A percentile compares a stretch with the other conserved stretches of the same genome.
phyloP scores from a whole-genome alignment of 805 yeast species.

The Jamesozyma jinghongensis region DNA sequence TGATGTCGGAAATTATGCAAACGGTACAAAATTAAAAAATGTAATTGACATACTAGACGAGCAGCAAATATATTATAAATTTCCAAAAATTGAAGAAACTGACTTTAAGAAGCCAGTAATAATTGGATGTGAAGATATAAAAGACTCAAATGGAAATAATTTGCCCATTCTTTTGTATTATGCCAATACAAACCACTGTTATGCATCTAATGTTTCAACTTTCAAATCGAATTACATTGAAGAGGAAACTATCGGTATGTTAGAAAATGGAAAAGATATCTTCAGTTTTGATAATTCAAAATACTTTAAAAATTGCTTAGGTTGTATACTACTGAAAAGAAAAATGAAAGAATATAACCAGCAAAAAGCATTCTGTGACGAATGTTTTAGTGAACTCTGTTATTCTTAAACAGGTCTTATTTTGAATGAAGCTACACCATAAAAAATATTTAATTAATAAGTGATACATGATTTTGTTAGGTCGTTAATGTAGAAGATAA shows the following conservation, averaged over 20 bases:
- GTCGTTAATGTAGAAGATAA: too few relatives aligned
- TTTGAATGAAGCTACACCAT: background rate
- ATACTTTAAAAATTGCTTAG: slow-evolving; percentile 40
- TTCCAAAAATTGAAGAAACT: slow-evolving; percentile 11
- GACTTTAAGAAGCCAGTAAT: slow-evolving; percentile 47
- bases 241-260: slow-evolving; percentile 37
- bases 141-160: slow-evolving; percentile 9
- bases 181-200: slow-evolving; percentile 37
- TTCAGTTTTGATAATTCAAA: slow-evolving; percentile 37
- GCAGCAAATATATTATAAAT: slow-evolving; percentile 6
- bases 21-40: slow-evolving; percentile 43
- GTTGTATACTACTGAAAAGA: slow-evolving; percentile 49
- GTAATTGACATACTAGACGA: slow-evolving; percentile 22
- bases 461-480: background rate
- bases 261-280: slow-evolving; percentile 43
- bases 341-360: slow-evolving; percentile 22
- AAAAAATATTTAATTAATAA: too few relatives aligned
- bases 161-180: slow-evolving; percentile 46
- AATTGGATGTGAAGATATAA: slow-evolving; percentile 59
- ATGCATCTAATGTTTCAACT: slow-evolving; percentile 47
- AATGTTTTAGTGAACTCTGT: slow-evolving; percentile 36
- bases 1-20: slow-evolving; percentile 47
- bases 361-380: slow-evolving; percentile 22
- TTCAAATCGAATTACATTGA: slow-evolving; percentile 44
- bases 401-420: slow-evolving; percentile 10